Base-by-base conservation (phyloP, 768 basidiomycete species). In the Phallus indusiatus region DNA sequence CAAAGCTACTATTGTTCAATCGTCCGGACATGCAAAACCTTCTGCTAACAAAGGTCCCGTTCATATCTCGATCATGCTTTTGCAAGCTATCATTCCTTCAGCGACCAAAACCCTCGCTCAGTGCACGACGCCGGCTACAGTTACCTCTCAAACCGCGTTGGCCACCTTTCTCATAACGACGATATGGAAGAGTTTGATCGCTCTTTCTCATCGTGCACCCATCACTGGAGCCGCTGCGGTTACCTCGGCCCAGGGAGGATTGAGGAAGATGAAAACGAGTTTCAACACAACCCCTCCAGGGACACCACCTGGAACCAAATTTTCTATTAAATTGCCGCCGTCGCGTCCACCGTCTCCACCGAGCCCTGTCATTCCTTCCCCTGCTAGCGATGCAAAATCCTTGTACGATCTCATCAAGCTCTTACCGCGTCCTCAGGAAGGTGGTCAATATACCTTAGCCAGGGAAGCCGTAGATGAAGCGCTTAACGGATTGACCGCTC, bases 381-480 rank as follows among this genome's bases (percentile, higher is more conserved):
- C 78, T 5, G 78, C 80, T 2, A 70, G 75, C 2, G 89, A 92
- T 61, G 81, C 81, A 5, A 80, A 79, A 24, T 77, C 78, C 2
- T 69, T 89, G n/a, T 81, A 74, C 67, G 81, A 86, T 49, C 73
- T 88, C 24, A 72, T 91, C 48, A 73, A 69, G 49, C 69, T 72
- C 22, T 74, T 91, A 36, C 86, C 89, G 20, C 78, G 81, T 9
- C 88, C 90, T 34, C 78, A 75, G 33, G 75, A 74, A 61, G 67
- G 71, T 10, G 77, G 79, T 10, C 74, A 73, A 54, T 52, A 52
- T 20, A 62, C 50, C 22, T 69, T 88, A 9, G 89, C 90, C n/a
- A 76, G 78, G 46, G 89, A 92, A 67, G 90, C 87, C 5, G 88
- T 91, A 10, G 84, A 86, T 56, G 89, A 90, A 65, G 90, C 86